Evolutionary conservation across 2,329 filamentous ascomycete species (phyloP), one percentile per base, ranked within the genome.

Genomic region (Neoscytalidium dimidiatum): DNA sequence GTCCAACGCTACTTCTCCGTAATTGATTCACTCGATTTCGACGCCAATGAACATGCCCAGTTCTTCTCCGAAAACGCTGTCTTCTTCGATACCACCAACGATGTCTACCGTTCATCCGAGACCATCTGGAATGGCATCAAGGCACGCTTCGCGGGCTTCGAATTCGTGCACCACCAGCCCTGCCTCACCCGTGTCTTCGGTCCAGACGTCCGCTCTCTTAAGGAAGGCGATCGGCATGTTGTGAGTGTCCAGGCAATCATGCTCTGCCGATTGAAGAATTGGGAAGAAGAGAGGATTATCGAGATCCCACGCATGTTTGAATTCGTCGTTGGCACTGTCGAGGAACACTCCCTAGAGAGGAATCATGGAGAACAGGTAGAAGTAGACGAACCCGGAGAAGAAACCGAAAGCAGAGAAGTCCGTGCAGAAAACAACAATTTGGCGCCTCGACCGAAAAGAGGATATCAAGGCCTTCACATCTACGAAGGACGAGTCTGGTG

Each of bases 401-500:
- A 29, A 13, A 6, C 19, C n/a, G 51, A 23, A 13, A 29, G 6
- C 28, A 35, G 33, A 43, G 48, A 35, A 4, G 11, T 38, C 7
- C 35, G 38, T 17, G 38, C 26, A 9, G 51, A 23, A 31, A 26
- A 6, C 23, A 35, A 11, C 1, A 23, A 26, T n/a, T 14, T 19
- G 35, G 17, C 26, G 2, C 19, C 28, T 28, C 23, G 19, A 4
- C n/a, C 6, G 9, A 63, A 57, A 28, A 57, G 62, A 57, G 62
- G 62, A 2, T 43, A 51, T n/a, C 44, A 64, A n/a, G 62, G 53
- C n/a, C 53, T 64, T 7, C 62, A 64, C 21, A 58, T 64, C 31
- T 64, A 58, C 44, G 62, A 64, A 44, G 52, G 29, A 13, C 28
- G 53, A 13, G 53, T 58, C 2, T 64, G 62, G 62, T 64, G 62